These are phyloP conservation scores for Calvatia gigantea DNA, from an alignment of 768 basidiomycete genomes.

Conservation along the genomic window DNA sequence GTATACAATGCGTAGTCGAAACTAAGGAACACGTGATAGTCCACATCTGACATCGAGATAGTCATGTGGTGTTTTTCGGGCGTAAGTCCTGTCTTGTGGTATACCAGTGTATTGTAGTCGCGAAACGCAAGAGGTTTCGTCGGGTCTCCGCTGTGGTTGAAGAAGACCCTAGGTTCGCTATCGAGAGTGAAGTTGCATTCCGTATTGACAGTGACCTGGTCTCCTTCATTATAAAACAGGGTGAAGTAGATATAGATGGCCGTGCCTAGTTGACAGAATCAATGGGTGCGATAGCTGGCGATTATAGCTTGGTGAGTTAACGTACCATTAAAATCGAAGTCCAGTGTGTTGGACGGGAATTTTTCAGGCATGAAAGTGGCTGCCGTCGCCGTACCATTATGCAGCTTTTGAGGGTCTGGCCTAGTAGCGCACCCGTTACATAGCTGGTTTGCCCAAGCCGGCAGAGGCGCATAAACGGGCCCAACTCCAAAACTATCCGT, in stretches of 20 bases:
- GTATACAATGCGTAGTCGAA: conserved; percentile 18
- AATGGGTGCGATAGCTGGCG: no score
- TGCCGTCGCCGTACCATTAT: conserved; percentile 28
- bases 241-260: conserved; percentile 39
- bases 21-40: conserved; percentile 12
- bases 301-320: no score
- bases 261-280: conserved; percentile 24
- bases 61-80: conserved; percentile 5
- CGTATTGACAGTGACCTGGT: conserved; percentile 18
- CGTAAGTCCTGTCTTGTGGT: conserved; percentile 15
- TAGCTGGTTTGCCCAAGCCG: conserved; percentile 23
- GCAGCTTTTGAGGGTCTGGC: conserved; percentile 19
- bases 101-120: conserved; percentile 20
- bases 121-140: conserved; percentile 2
- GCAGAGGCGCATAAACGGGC: conserved; percentile 20
- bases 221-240: conserved; percentile 30
- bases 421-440: conserved; percentile 22
- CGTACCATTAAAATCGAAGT: conserved; percentile 27
- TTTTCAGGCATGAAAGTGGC: conserved; percentile 27
- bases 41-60: conserved; percentile 9
- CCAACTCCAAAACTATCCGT: conserved; percentile 31
- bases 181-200: conserved; percentile 24
- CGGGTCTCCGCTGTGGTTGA: conserved; percentile 17
- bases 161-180: conserved; percentile 11
- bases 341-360: conserved; percentile 19